A percentile compares a stretch with the other conserved stretches of the same genome.
These are phyloP conservation scores for Pseudognaphalium luteoalbum DNA, from an alignment of 129 eudicot genomes.

Conservation along the genomic window DNA sequence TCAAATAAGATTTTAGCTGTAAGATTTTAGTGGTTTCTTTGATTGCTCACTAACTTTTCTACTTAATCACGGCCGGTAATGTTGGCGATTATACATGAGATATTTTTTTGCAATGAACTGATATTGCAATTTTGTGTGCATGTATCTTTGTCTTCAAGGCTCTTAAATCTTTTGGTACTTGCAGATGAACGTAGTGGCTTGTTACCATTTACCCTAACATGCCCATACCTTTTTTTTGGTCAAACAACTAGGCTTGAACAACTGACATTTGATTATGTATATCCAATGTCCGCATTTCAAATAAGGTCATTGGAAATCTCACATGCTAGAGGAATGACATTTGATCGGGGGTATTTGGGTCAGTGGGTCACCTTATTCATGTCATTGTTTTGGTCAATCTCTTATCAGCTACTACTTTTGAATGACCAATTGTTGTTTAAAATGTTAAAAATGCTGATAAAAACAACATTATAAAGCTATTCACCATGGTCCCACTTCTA, in stretches of 20 bases:
- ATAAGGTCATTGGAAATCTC: background rate
- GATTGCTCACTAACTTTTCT: conserved; percentile 13
- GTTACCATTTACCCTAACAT: background rate
- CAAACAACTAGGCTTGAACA: background rate
- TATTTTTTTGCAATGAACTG: conserved; percentile 16
- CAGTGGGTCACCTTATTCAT: background rate
- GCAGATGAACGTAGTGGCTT: background rate
- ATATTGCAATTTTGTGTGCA: conserved; percentile 16
- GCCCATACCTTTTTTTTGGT: background rate
- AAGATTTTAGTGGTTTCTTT: conserved; percentile 18
- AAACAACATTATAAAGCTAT: background rate
- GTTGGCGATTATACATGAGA: conserved; percentile 1
- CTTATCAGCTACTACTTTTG: background rate
- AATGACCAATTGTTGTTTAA: background rate
- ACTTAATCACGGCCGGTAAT: conserved; percentile 12
- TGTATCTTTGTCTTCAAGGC: background rate
- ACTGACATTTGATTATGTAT: background rate
- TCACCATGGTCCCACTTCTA: background rate
- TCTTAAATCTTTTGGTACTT: background rate
- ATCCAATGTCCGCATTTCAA: background rate
- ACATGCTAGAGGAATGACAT: background rate
- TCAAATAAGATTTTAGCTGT: conserved; percentile 12
- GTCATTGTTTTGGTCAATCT: background rate
- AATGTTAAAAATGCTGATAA: background rate
- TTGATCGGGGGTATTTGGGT: background rate